Evolutionary conservation across 345 rosid genomes (phyloP).

Genomic region (Melaleuca quinquenervia): DNA sequence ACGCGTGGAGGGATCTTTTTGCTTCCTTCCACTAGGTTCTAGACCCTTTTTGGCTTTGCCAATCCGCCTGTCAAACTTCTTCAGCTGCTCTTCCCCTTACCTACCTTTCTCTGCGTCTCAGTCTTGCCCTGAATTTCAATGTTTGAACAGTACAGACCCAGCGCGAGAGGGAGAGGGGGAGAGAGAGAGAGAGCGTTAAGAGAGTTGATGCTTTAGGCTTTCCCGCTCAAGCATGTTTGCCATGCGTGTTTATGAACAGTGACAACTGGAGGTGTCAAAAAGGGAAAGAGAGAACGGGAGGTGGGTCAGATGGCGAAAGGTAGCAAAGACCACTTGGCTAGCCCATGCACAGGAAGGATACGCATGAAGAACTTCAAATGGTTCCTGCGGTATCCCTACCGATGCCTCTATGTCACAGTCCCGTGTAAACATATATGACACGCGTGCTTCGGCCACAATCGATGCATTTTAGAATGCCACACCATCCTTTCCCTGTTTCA

Average conservation of each 20-base stretch:
- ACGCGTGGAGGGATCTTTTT: background rate
- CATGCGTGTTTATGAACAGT: background rate
- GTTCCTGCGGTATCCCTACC: background rate
- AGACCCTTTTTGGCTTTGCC: background rate
- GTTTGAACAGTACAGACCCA: background rate
- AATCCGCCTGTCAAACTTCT: background rate
- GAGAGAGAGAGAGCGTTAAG: too few relatives aligned
- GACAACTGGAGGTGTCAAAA: background rate
- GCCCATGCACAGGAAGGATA: background rate
- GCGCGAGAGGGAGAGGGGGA: background rate
- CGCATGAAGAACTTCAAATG: background rate
- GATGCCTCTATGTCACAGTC: background rate
- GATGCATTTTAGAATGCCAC: background rate
- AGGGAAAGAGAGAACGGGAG: background rate
- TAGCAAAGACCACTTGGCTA: background rate
- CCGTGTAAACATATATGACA: background rate
- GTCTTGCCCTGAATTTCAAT: background rate
- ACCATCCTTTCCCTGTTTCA: background rate
- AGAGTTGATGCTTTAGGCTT: background rate
- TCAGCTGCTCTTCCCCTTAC: background rate
- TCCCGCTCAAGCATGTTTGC: background rate
- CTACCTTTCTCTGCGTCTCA: background rate
- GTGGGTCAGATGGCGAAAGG: background rate
- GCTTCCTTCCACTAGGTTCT: background rate
- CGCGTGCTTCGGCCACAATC: background rate